phyloP scores from a whole-genome alignment of 1,139 yeast genomes.

The Geotrichum carabidarum region DNA sequence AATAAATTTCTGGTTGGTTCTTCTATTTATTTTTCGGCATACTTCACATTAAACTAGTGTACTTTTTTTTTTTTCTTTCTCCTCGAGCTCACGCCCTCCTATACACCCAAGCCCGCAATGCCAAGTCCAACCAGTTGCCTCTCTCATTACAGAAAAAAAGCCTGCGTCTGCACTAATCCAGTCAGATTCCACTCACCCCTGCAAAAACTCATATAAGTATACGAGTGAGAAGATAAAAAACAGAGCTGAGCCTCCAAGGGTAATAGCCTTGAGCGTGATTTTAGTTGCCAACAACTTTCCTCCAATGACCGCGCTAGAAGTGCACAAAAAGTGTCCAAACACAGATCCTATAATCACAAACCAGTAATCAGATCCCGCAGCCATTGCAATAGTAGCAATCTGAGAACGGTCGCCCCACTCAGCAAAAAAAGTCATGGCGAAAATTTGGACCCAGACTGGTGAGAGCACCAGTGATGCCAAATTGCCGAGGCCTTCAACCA shows the following conservation, averaged over 20 bases:
- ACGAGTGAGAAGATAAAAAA: conserved; percentile 76
- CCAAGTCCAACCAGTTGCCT: neutral
- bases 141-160: neutral
- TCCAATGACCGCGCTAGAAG: conserved; percentile 87
- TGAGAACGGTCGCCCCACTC: conserved; percentile 99
- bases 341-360: conserved; percentile 84
- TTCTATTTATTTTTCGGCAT: too few species aligned
- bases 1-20: too few species aligned
- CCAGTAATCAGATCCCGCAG: conserved; percentile 94
- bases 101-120: too few species aligned
- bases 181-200: neutral
- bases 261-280: conserved; percentile 86
- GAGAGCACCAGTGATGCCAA: conserved; percentile 64
- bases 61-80: too few species aligned
- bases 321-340: conserved; percentile 85
- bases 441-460: conserved; percentile 91
- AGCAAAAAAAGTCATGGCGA: conserved; percentile 91
- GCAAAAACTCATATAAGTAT: conserved; percentile 45
- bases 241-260: conserved; percentile 83
- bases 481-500: conserved; percentile 42
- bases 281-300: conserved; percentile 86
- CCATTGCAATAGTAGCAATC: conserved; percentile 97
- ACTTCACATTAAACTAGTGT: too few species aligned
- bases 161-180: neutral
- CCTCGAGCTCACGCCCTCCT: too few species aligned